Evolutionary conservation across 2,329 filamentous ascomycete genomes (phyloP), one percentile per base, ranked within the genome.

Genomic region (Pyrenophora seminiperda): DNA sequence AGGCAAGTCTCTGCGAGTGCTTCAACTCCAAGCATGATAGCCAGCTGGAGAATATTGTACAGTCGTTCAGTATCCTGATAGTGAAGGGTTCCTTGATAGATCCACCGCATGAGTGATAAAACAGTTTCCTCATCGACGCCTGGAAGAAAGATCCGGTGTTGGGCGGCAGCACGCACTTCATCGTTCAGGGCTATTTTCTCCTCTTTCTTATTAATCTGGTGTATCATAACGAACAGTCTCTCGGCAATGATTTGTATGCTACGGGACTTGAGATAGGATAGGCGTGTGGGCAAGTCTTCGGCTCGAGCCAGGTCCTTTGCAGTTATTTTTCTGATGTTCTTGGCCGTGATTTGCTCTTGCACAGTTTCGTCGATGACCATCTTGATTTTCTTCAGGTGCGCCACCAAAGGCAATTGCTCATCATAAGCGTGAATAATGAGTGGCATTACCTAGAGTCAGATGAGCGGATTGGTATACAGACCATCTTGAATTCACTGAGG

Each of bases 61-160:
- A 62, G 47, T 2, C 63, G 54, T 1, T 57, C 47, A 0, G 57
- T 43, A 18, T 45, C 41, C 0, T 46, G 31, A 15, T 38, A 59
- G 5, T 41, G 6, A 3, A 65, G 32, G 0, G 19, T 20, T 0
- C 19, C 5, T 5, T 42, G 27, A 33, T 65, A 65, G 0, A 66
- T 36, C 66, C 66, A 71, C 5, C 54, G 14, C 2, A 63, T 40
- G 1, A 70, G 10, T 2, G 41, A 46, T 2, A 17, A 13, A 1
- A 70, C 47, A 4, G 56, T 53, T 0, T 33, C 24, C 2, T 39
- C 37, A 4, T 57, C 56, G 5, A 33, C 13, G 3, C 24, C 18
- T 0, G 41, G 54, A 1, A 70, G 36, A 1, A 65, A 2, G 5
- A 68, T 51, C 2, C 54, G 54, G 1, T 46, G 34, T 7, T 68